Percentiles rank a stretch among this genome's conserved stretches.
Evolutionary conservation across 2,329 filamentous ascomycete genomes (phyloP).

Genomic region (Tothia fuscella): DNA sequence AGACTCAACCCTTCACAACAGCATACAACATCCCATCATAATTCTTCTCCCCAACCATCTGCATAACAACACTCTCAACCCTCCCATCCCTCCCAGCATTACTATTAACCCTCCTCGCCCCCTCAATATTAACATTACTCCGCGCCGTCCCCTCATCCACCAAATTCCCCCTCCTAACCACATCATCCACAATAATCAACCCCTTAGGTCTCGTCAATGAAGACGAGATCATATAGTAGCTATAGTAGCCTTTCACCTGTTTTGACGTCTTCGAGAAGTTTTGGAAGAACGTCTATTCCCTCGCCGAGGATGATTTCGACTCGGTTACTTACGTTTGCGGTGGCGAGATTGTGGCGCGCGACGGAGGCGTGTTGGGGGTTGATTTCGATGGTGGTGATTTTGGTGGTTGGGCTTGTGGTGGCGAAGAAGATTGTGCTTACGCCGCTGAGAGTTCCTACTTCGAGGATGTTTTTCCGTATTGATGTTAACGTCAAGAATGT

Average conservation of each 20-base stretch:
- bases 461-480: slow-evolving; percentile 37
- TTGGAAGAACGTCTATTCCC: slow-evolving; percentile 31
- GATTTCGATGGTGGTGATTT: slow-evolving; percentile 42
- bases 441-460: slow-evolving; percentile 44
- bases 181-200: slow-evolving; percentile 40
- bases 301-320: slow-evolving; percentile 35
- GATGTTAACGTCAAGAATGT: too few species aligned
- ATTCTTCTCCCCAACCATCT: slow-evolving; percentile 36
- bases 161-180: slow-evolving; percentile 31
- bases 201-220: slow-evolving; percentile 43
- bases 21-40: slow-evolving; percentile 36
- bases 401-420: slow-evolving; percentile 21
- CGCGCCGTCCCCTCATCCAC: slow-evolving; percentile 18
- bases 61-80: slow-evolving; percentile 31
- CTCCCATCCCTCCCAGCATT: slow-evolving; percentile 30
- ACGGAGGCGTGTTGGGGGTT: slow-evolving; percentile 34
- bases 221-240: slow-evolving; percentile 37
- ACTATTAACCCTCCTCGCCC: slow-evolving; percentile 30
- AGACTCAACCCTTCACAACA: neutral
- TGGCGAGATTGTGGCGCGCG: slow-evolving; percentile 32
- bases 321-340: slow-evolving; percentile 28
- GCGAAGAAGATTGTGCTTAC: slow-evolving; percentile 45
- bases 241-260: slow-evolving; percentile 29
- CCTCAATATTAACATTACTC: slow-evolving; percentile 18
- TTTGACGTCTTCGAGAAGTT: slow-evolving; percentile 30